phyloP scores from a whole-genome alignment of 352 stramenopile species.

The Thalassiosira exigua region DNA sequence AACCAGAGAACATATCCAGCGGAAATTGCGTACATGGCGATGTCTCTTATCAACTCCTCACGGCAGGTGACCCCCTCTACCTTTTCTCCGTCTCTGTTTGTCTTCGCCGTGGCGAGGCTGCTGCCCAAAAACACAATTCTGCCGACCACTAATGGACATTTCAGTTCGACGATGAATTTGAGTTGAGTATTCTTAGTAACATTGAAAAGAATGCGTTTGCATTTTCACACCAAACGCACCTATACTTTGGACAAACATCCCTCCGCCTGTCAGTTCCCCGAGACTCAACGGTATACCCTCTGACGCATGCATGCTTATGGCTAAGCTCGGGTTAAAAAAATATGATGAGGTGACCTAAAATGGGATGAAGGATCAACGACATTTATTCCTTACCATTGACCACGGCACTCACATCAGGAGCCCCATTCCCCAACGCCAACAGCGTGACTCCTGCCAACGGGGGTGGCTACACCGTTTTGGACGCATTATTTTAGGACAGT shows the following conservation, averaged over 20 bases:
- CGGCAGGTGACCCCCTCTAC: slow-evolving; percentile 16
- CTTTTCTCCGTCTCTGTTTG: not conserved
- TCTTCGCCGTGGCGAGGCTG: not conserved
- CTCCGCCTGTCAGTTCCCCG: slow-evolving; percentile 90
- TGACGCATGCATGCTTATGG: slow-evolving; percentile 36
- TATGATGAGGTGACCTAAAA: not conserved
- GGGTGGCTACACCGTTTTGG: slow-evolving; percentile 17
- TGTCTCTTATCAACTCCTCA: slow-evolving; percentile 35
- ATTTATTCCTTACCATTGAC: slow-evolving; percentile 1
- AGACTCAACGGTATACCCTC: slow-evolving; percentile 61
- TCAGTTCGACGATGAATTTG: too few species aligned
- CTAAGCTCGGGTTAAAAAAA: not conserved
- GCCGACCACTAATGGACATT: too few species aligned
- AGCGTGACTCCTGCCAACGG: slow-evolving; percentile 94
- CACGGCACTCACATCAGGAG: slow-evolving; percentile 90
- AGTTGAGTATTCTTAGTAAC: too few species aligned
- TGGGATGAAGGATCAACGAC: not conserved
- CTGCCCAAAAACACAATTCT: slow-evolving; percentile 67
- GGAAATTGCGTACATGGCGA: slow-evolving; percentile 37
- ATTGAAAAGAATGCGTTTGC: too few species aligned
- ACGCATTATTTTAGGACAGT: not conserved
- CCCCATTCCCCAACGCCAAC: slow-evolving; percentile 95
- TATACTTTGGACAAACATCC: slow-evolving; percentile 93
- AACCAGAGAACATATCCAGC: slow-evolving; percentile 38
- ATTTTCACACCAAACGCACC: too few species aligned